Percentiles rank a stretch among this genome's conserved stretches.
Conservation (phyloP, 2,329 filamentous ascomycete species). For the Penicillium sp. region DNA sequence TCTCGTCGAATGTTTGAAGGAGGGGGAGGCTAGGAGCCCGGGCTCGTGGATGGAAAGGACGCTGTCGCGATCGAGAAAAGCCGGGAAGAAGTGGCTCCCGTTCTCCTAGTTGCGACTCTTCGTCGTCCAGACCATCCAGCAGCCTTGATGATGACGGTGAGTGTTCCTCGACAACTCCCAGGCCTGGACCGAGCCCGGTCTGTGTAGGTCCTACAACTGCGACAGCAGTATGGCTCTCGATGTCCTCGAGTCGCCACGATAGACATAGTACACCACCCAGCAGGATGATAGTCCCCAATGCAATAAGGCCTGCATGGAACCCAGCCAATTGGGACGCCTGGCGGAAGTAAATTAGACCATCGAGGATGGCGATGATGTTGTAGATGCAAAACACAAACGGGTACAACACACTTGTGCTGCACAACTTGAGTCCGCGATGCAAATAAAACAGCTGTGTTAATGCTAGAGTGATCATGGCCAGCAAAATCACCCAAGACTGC, state of each 20-base stretch:
- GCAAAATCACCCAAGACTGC: slow-evolving; percentile 89
- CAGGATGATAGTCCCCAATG: slow-evolving; percentile 81
- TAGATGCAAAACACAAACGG: slow-evolving; percentile 98
- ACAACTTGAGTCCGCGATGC: slow-evolving; percentile 87
- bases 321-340: slow-evolving; percentile 78
- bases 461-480: slow-evolving; percentile 77
- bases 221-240: slow-evolving; percentile 37
- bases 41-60: slow-evolving; percentile 32
- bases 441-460: slow-evolving; percentile 93
- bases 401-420: slow-evolving; percentile 93
- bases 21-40: slow-evolving; percentile 37
- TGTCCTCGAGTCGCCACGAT: slow-evolving; percentile 86
- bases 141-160: slow-evolving; percentile 26
- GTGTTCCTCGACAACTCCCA: slow-evolving; percentile 71
- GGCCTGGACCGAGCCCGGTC: slow-evolving; percentile 75
- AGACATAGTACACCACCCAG: slow-evolving; percentile 85
- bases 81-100: slow-evolving; percentile 40
- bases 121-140: slow-evolving; percentile 31
- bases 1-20: slow-evolving; percentile 36
- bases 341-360: slow-evolving; percentile 94
- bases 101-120: slow-evolving; percentile 43
- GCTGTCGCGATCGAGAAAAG: slow-evolving; percentile 23
- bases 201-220: slow-evolving; percentile 53
- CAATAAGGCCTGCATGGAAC: slow-evolving; percentile 70
- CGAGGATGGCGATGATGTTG: slow-evolving; percentile 97